Base-by-base conservation (phyloP, 352 stramenopile species). In the Pythium scleroteichum region DNA sequence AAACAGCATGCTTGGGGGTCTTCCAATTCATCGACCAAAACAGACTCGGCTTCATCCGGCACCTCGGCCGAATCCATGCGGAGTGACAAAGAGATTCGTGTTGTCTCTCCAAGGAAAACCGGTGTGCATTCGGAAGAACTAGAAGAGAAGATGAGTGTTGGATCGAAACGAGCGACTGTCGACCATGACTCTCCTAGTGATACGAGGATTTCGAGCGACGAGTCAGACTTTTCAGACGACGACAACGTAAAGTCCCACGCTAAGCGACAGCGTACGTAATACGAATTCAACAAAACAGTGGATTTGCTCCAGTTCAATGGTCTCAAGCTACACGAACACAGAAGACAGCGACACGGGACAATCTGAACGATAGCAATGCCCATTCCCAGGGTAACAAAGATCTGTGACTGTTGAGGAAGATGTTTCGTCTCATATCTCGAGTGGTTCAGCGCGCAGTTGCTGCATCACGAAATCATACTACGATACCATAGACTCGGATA, bases 141-240 rank as follows among this genome's bases (percentile, higher is more conserved):
- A 35, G 29, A 35, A 10, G 2, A 44, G 38, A 20, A 29, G 29
- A 44, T 22, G 19, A 38, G 24, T 1, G 51, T 16, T 16, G 35
- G 19, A 44, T 35, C 26, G 20, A 56, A 49, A 22, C 46, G 44
- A 33, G 48, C 23, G 10, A 39, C 14, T 20, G 51, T 60, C 10
- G 50, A 44, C 22, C n/a, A 35, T 0, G 62, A 73, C 35, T 69
- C 66, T 13, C 59, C 64, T 19, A 66, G 33, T 57, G 62, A 51
- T 1, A 45, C 49, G 7, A 69, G 78, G n/a, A 48, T 61, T 20
- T 82, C 70, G 4, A 80, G 75, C n/a, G 79, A 85, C 29, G 70
- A 72, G 23, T 73, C 73, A 1, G 59, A 66, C 45, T 62, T 62
- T 12, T 70, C 59, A 0, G 60, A 68, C 33, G 66, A 70, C 9